Base-by-base conservation (phyloP, 805 yeast genomes). In the Starmerella stigmatis region DNA sequence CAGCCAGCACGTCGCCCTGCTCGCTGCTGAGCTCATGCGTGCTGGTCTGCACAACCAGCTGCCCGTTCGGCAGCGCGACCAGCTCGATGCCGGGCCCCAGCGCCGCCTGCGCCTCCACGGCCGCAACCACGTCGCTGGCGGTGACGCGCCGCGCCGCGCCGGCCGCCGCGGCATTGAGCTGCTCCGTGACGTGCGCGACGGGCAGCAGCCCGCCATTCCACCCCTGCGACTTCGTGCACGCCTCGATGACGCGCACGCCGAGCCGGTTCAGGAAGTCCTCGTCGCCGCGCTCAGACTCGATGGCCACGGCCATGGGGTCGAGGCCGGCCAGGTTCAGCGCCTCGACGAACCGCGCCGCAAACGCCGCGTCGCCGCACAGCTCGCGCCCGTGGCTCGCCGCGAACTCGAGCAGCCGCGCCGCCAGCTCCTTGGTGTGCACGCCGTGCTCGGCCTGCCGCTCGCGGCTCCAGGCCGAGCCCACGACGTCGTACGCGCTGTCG, bases 141-240 rank as follows among this genome's bases (percentile, higher is more conserved):
- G 55, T 28, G 28, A 54, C 47, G n/a, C 23, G 26, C 15, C 13
- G 16, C 2, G 27, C 41, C 17, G 41, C 26, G 13, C 30, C 30
- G n/a, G 22, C 19, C 20, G 22, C 10, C 38, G 33, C 20, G 51
- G 31, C 13, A 22, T 36, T 50, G 17, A 49, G 67, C 17, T 67
- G 58, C 12, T 65, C 54, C 5, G 58, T 57, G 16, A 81, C 61
- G 46, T 78, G 81, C 30, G 73, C 68, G 21, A 84, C 66, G 0
- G 83, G 68, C 19, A 86, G 73, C 12, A 86, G 66, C 0, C 96
- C 96, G 13, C 96, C 96, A 58, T 85, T 88, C 48, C 78, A 65
- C 46, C 73, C 78, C 51, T 79, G 65, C 2, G 89, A 81, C 20
- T 70, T 68, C 44, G 79, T 76, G 57, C 94, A 83, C 3, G 79